Evolutionary conservation across 768 basidiomycete genomes (phyloP).

Genomic region (Amanita fuliginea): DNA sequence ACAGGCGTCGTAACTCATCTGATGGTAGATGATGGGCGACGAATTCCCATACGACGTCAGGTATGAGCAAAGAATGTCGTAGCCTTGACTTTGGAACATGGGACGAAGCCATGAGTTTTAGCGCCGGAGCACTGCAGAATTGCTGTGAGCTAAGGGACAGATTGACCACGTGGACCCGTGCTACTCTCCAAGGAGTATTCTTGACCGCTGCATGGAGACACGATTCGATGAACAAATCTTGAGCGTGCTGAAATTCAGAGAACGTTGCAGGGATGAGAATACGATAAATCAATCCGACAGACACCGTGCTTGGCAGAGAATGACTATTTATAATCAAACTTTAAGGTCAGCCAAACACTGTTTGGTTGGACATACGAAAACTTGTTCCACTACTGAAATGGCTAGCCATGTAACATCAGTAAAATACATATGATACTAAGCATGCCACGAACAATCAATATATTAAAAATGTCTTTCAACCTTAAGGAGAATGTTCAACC

Average conservation of each 20-base stretch:
- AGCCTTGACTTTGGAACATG: neutral
- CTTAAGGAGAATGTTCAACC: constrained; percentile 2
- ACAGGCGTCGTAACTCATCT: constrained; percentile 9
- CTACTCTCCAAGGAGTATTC: neutral
- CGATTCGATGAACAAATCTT: neutral
- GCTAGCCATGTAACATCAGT: neutral
- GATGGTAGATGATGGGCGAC: constrained; percentile 13
- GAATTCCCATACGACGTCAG: constrained; percentile 15
- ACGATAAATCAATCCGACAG: neutral
- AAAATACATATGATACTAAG: neutral
- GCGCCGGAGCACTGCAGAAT: neutral
- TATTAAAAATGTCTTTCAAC: neutral
- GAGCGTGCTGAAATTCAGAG: neutral
- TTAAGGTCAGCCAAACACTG: neutral
- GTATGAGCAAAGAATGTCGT: constrained; percentile 2
- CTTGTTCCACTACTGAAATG: neutral
- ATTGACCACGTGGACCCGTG: neutral
- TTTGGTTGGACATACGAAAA: too few species aligned
- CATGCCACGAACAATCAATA: constrained; percentile 1
- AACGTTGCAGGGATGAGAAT: neutral
- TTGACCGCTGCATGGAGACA: neutral
- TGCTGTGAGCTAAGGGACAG: neutral
- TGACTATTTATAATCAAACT: neutral
- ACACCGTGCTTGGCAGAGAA: neutral
- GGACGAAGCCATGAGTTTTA: neutral